Evolutionary conservation across 1,284 basidiomycete species (phyloP).

Genomic region (Malassezia obtusa): DNA sequence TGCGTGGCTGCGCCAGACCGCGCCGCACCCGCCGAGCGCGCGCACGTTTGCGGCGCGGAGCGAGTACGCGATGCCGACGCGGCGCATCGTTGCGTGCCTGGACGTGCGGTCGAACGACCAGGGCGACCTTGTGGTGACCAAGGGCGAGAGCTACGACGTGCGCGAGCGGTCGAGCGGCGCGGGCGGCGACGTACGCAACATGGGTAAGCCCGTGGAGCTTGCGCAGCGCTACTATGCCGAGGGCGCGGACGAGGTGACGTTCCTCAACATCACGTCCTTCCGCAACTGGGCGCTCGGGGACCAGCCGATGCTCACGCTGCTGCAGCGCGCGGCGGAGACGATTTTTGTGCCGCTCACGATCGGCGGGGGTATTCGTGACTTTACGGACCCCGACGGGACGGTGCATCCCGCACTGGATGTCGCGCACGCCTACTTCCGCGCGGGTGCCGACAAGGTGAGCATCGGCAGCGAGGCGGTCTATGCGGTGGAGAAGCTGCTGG

Average conservation of each 20-base stretch:
- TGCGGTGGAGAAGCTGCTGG: conserved; percentile 70
- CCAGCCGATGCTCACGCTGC: conserved; percentile 95
- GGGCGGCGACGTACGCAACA: conserved; percentile 68
- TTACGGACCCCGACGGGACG: conserved; percentile 88
- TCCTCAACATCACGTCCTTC: conserved; percentile 99
- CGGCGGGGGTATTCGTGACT: conserved; percentile 95
- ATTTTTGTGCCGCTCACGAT: conserved; percentile 98
- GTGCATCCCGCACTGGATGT: conserved; percentile 77
- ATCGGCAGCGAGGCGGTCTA: conserved; percentile 92
- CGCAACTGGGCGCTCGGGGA: conserved; percentile 86
- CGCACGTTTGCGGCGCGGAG: conserved; percentile 23
- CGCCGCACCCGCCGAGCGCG: conserved; percentile 29
- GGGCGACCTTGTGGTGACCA: conserved; percentile 96
- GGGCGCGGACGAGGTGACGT: conserved; percentile 91
- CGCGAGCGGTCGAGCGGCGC: conserved; percentile 56
- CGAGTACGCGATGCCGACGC: conserved; percentile 57
- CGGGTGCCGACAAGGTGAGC: conserved; percentile 91
- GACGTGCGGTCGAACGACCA: conserved; percentile 93
- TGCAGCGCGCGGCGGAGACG: conserved; percentile 75
- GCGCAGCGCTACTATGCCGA: conserved; percentile 74
- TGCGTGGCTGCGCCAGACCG: conserved; percentile 61
- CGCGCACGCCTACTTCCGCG: conserved; percentile 89
- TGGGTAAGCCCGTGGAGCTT: conserved; percentile 92
- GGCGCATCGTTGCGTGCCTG: conserved; percentile 92
- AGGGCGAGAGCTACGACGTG: conserved; percentile 98